Evolutionary conservation across 2,329 filamentous ascomycete genomes (phyloP), one percentile per base, ranked within the genome.

Genomic region (Colletotrichum trifolii): DNA sequence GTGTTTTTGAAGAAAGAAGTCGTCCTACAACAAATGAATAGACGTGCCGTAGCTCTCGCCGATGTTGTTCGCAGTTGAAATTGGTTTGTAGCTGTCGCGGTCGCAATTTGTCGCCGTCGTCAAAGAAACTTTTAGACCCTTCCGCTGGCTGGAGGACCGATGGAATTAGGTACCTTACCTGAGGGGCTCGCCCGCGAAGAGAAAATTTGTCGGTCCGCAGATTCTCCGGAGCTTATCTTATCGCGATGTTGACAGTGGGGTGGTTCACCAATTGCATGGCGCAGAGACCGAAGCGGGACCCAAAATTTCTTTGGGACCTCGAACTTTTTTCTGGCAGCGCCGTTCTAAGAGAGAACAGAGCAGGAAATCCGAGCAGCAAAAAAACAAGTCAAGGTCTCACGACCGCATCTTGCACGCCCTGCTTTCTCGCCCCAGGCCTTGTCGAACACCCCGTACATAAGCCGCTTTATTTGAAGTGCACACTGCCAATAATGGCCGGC

Each of bases 401-500:
- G 47, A 36, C 59, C 47, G 47, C 53, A 34, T 33, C 38, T 36
- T 42, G 17, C 39, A 15, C 59, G 36, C 15, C 57, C 40, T 25
- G 25, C 4, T 57, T 43, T 35, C 9, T 9, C 52, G 38, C 40
- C 17, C 35, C 42, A 25, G 33, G n/a, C 34, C n/a, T 36, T 15
- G 17, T 17, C 33, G 38, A 25, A 47, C 35, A 43, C 13, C 39
- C 43, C 25, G 33, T 46, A 38, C 12, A 5, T 39, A n/a, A 33
- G 15, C 5, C 25, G 25, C 25, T 34, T 36, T 42, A 36, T 34
- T 50, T n/a, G 38, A 53, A 17, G 36, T 46, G 34, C 12, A 52
- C 42, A 60, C 38, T 50, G 58, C 58, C 72, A 70, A 69, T 4
- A 25, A 80, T 81, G 78, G 75, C 77, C 17, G 74, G 75, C 50